Percentiles rank a stretch among this genome's conserved stretches.
Conservation (phyloP, 768 basidiomycete genomes). For the Hericium coralloides region DNA sequence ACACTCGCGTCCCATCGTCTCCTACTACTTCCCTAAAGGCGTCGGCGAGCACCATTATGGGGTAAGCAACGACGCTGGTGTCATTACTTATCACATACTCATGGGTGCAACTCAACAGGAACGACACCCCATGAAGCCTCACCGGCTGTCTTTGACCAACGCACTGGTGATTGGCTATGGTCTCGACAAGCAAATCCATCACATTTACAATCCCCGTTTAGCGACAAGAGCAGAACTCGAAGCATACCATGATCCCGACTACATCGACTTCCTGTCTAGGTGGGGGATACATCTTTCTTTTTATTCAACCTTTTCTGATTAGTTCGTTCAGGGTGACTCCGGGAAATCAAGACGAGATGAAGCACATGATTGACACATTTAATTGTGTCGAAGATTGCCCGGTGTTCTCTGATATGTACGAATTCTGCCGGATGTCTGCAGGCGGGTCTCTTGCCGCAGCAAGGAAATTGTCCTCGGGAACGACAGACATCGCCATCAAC, state of each 20-base stretch:
- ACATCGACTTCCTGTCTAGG: constrained; percentile 93
- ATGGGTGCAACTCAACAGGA: constrained; percentile 43
- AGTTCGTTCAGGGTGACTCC: constrained; percentile 63
- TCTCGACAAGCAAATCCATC: constrained; percentile 88
- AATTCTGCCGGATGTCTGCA: constrained; percentile 91
- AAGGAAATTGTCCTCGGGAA: constrained; percentile 71
- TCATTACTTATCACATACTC: background rate
- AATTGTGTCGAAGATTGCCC: constrained; percentile 98
- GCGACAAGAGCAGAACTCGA: constrained; percentile 88
- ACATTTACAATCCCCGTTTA: constrained; percentile 80
- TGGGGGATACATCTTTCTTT: constrained; percentile 25
- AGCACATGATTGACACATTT: constrained; percentile 72
- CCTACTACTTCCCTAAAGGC: constrained; percentile 92
- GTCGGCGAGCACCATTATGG: constrained; percentile 97
- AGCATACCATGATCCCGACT: constrained; percentile 89
- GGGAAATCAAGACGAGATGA: constrained; percentile 59
- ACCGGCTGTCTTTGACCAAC: constrained; percentile 92
- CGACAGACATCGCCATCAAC: constrained; percentile 95
- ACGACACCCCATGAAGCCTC: constrained; percentile 98
- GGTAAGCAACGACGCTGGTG: constrained; percentile 35
- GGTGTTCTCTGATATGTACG: constrained; percentile 89
- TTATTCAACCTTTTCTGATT: background rate
- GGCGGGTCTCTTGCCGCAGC: constrained; percentile 90
- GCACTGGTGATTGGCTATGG: constrained; percentile 94
- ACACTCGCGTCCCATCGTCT: constrained; percentile 84